These are phyloP conservation scores for Cyberlindnera xylosilytica DNA, from an alignment of 805 yeast species.

Conservation along the genomic window DNA sequence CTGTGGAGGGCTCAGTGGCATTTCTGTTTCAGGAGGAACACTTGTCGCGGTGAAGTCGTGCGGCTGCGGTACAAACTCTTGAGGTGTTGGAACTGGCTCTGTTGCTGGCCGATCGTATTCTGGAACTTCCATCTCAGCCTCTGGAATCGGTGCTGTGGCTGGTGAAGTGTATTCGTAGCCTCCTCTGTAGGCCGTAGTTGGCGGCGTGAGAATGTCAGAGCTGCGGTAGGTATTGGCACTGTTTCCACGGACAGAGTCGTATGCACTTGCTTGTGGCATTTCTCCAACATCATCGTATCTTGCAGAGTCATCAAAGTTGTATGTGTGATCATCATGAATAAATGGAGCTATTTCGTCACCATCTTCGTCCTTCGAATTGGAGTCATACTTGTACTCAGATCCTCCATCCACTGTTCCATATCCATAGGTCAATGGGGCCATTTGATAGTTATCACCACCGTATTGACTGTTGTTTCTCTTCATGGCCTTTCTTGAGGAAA, in stretches of 20 bases:
- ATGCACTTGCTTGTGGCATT: constrained; percentile 17
- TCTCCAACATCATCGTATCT: constrained; percentile 19
- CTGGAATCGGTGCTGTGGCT: not conserved
- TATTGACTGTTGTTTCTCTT: constrained; percentile 11
- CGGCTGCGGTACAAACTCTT: not conserved
- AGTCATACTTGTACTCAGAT: constrained; percentile 10
- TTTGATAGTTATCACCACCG: constrained; percentile 20
- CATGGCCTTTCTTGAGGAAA: constrained; percentile 33
- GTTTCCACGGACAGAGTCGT: constrained; percentile 21
- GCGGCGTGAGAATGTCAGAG: constrained; percentile 19
- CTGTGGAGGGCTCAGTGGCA: constrained; percentile 1
- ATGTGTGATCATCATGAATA: constrained; percentile 15
- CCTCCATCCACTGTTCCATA: constrained; percentile 29
- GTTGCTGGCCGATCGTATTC: not conserved
- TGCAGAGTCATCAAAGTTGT: constrained; percentile 14
- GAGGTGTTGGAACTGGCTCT: constrained; percentile 6
- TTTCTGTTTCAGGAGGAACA: not conserved
- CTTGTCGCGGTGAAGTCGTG: not conserved
- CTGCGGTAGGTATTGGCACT: constrained; percentile 14
- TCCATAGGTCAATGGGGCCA: constrained; percentile 26
- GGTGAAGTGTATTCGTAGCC: constrained; percentile 17
- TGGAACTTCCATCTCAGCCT: not conserved
- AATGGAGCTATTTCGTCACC: constrained; percentile 20
- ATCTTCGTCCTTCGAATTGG: constrained; percentile 13
- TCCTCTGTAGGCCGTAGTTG: constrained; percentile 20